Evolutionary conservation across 1,139 yeast species (phyloP).

Genomic region (Candida sojae): DNA sequence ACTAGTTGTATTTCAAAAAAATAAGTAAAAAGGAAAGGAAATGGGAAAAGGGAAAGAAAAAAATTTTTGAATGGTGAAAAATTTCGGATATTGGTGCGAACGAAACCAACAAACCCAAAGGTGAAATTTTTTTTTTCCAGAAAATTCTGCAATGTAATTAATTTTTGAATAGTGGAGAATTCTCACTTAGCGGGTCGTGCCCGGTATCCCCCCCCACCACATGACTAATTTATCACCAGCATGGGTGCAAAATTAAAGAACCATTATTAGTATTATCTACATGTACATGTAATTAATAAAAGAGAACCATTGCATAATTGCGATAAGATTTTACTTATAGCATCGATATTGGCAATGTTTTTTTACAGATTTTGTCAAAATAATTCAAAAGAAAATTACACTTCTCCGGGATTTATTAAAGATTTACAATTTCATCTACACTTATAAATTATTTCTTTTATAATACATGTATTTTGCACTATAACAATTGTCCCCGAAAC

Average conservation of each 20-base stretch:
- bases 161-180: no score
- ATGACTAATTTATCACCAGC: no score
- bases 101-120: background rate
- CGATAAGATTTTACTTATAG: no score
- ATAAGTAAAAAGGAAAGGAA: background rate
- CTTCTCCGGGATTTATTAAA: no score
- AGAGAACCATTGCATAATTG: no score
- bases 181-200: background rate
- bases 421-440: background rate
- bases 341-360: no score
- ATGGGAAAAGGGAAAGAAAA: background rate
- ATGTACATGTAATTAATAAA: no score
- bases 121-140: conserved; percentile 2
- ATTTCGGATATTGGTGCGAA: background rate
- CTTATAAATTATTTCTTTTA: background rate
- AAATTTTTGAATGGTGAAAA: conserved; percentile 1
- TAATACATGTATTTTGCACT: background rate
- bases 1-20: background rate
- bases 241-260: no score
- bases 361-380: no score
- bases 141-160: background rate
- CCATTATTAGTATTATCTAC: no score
- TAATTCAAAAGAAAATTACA: no score
- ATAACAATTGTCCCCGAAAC: conserved; percentile 4
- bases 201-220: no score